Percentiles rank a stretch among this genome's conserved stretches.
These are phyloP conservation scores for Kitagawia praeruptora DNA, from an alignment of 129 eudicot genomes.

Conservation along the genomic window DNA sequence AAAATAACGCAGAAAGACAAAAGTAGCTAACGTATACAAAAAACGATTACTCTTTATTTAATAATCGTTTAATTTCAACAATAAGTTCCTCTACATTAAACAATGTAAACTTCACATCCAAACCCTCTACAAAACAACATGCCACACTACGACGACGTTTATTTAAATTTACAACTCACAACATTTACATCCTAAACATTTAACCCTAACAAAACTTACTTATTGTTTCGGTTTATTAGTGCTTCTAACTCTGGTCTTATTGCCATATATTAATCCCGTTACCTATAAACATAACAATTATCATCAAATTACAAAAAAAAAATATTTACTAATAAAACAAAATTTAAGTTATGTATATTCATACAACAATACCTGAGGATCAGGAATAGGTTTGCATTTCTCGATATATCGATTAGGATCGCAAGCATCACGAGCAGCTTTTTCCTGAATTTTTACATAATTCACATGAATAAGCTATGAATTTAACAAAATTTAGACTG, in stretches of 20 bases:
- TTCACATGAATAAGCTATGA: neutral
- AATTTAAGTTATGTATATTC: neutral
- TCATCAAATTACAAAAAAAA: neutral
- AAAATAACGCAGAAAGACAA: neutral
- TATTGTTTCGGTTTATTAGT: conserved; percentile 26
- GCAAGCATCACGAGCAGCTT: conserved; percentile 38
- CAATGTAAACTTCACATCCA: neutral
- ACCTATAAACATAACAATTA: conserved; percentile 26
- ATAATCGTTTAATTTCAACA: neutral
- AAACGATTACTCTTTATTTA: neutral
- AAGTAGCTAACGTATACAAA: neutral
- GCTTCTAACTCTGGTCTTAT: conserved; percentile 31
- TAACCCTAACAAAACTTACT: neutral
- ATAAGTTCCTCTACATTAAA: neutral
- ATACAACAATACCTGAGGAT: conserved; percentile 43
- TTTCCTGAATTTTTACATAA: conserved; percentile 25
- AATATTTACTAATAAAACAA: neutral
- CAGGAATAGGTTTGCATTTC: conserved; percentile 52
- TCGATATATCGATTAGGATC: conserved; percentile 54
- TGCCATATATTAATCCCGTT: conserved; percentile 53
- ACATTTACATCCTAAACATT: neutral
- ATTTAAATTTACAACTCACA: neutral
- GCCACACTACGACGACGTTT: neutral
- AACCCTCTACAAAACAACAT: neutral
- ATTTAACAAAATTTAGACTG: neutral